These are phyloP conservation scores for Blumeria graminis DNA, from an alignment of 2,329 filamentous ascomycete genomes.

Conservation along the genomic window DNA sequence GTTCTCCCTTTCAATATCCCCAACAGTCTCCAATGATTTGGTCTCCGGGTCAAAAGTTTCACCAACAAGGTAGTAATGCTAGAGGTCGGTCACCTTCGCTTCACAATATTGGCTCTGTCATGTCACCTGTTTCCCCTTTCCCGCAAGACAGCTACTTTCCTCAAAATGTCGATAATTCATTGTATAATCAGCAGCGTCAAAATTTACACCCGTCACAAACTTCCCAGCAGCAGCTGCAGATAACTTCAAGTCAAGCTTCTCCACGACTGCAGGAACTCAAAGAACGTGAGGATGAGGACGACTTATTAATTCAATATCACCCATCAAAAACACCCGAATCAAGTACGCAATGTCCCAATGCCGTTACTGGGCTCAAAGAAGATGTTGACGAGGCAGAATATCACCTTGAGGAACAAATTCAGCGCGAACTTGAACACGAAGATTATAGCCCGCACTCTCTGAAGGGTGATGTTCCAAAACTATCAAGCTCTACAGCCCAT, in stretches of 20 bases:
- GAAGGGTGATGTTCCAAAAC: slow-evolving; percentile 9
- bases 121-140: slow-evolving; percentile 42
- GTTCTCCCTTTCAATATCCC: slow-evolving; percentile 42
- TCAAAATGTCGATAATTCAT: slow-evolving; percentile 16
- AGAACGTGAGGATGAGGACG: slow-evolving; percentile 44
- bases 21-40: slow-evolving; percentile 35
- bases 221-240: slow-evolving; percentile 18
- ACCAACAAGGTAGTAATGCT: slow-evolving; percentile 23
- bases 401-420: slow-evolving; percentile 56
- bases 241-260: slow-evolving; percentile 24
- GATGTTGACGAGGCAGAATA: slow-evolving; percentile 74
- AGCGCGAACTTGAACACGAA: slow-evolving; percentile 55
- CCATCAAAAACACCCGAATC: slow-evolving; percentile 30
- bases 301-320: slow-evolving; percentile 18
- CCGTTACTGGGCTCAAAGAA: slow-evolving; percentile 55
- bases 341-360: slow-evolving; percentile 42
- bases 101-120: slow-evolving; percentile 26
- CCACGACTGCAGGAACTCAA: slow-evolving; percentile 45
- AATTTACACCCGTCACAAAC: slow-evolving; percentile 26
- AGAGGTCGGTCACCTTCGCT: slow-evolving; percentile 41
- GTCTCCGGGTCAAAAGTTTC: slow-evolving; percentile 29
- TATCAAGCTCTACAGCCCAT: slow-evolving; percentile 6
- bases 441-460: slow-evolving; percentile 42
- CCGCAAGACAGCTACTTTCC: slow-evolving; percentile 18
- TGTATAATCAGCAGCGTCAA: slow-evolving; percentile 24